These are phyloP conservation scores for Boletus rex-veris DNA, from an alignment of 768 basidiomycete genomes.

Conservation along the genomic window DNA sequence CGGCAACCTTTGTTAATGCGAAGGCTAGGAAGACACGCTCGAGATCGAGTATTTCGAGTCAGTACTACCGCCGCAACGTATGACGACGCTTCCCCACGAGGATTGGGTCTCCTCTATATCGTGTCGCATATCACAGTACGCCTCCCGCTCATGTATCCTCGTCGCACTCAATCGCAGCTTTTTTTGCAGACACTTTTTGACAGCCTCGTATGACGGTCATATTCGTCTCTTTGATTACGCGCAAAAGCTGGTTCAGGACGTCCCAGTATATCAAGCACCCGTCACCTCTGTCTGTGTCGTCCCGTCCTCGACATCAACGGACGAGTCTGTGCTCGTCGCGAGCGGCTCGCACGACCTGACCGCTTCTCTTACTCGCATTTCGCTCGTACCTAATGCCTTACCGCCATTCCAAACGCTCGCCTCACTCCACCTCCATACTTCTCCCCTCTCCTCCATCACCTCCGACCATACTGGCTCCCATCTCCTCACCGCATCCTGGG, in stretches of 20 bases:
- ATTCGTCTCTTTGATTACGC: conserved; percentile 73
- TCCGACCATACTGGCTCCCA: conserved; percentile 53
- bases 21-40: conserved; percentile 75
- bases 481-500: conserved; percentile 85
- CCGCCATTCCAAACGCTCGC: conserved; percentile 36
- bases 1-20: conserved; percentile 8
- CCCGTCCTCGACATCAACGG: conserved; percentile 31
- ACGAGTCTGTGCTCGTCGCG: conserved; percentile 45
- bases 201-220: conserved; percentile 78
- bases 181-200: conserved; percentile 57
- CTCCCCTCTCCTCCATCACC: conserved; percentile 69
- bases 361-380: conserved; percentile 47
- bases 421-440: conserved; percentile 80
- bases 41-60: conserved; percentile 92
- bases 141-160: neutral
- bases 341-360: conserved; percentile 80
- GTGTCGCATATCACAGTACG: conserved; percentile 24
- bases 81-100: conserved; percentile 77
- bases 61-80: conserved; percentile 79
- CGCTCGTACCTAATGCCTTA: conserved; percentile 5
- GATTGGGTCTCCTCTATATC: conserved; percentile 71
- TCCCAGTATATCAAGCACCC: conserved; percentile 57
- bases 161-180: neutral
- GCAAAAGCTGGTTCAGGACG: conserved; percentile 49
- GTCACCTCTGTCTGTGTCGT: conserved; percentile 63